A percentile compares a stretch with the other conserved stretches of the same genome.
These are phyloP conservation scores for Debaryomyces sp. DNA, from an alignment of 1,139 yeast species.

Conservation along the genomic window DNA sequence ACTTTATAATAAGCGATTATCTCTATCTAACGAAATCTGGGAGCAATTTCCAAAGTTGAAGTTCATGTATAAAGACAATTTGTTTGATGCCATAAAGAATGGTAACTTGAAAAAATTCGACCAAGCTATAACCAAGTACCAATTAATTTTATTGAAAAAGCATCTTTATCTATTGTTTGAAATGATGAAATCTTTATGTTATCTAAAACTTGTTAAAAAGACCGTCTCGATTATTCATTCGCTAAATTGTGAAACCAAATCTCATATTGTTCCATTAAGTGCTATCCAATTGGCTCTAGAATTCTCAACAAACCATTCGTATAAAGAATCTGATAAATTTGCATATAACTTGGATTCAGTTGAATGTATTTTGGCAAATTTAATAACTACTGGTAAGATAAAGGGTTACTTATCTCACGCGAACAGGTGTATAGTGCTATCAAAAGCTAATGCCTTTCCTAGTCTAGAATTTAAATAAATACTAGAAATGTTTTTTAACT, in stretches of 20 bases:
- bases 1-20: conserved; percentile 42
- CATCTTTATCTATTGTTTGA: conserved; percentile 68
- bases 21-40: conserved; percentile 49
- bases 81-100: conserved; percentile 49
- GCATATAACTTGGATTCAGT: conserved; percentile 48
- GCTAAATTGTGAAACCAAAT: conserved; percentile 29
- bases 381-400: conserved; percentile 62
- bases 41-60: conserved; percentile 44
- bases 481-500: not conserved
- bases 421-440: conserved; percentile 74
- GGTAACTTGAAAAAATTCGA: conserved; percentile 64
- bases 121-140: conserved; percentile 42
- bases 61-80: conserved; percentile 45
- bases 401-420: conserved; percentile 87
- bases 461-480: conserved; percentile 9
- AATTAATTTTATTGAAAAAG: conserved; percentile 55
- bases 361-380: conserved; percentile 72
- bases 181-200: conserved; percentile 52
- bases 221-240: conserved; percentile 41
- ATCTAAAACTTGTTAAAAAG: conserved; percentile 54
- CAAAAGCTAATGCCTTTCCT: conserved; percentile 79
- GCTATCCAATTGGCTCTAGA: conserved; percentile 53
- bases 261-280: conserved; percentile 48
- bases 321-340: conserved; percentile 11
- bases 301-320: conserved; percentile 27